phyloP scores from a whole-genome alignment of 1,284 basidiomycete species.

The Lentinus polychrous region DNA sequence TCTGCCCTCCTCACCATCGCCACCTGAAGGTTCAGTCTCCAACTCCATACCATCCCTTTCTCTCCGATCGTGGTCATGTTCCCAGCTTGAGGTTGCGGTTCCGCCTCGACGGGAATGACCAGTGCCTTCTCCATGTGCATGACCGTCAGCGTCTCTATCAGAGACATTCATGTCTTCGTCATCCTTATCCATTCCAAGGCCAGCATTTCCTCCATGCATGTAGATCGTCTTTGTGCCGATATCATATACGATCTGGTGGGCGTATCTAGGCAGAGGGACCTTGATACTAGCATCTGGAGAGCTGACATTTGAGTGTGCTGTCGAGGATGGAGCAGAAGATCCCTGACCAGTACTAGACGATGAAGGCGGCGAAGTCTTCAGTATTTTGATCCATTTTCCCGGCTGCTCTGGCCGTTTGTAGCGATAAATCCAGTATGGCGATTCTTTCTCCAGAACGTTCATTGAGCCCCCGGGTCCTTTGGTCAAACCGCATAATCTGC shows the following conservation, averaged over 20 bases:
- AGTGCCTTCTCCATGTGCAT: background rate
- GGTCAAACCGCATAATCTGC: slow-evolving; percentile 55
- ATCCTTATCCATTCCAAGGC: slow-evolving; percentile 19
- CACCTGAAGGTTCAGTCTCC: slow-evolving; percentile 8
- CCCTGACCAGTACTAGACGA: slow-evolving; percentile 1
- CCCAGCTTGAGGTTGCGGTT: background rate
- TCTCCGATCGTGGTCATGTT: background rate
- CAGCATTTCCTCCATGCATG: slow-evolving; percentile 69
- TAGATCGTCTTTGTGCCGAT: slow-evolving; percentile 45
- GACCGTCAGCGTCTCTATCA: background rate
- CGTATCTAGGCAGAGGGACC: slow-evolving; percentile 44
- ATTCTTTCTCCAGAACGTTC: slow-evolving; percentile 40
- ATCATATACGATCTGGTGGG: slow-evolving; percentile 73
- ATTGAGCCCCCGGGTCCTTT: slow-evolving; percentile 31
- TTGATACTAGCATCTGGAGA: background rate
- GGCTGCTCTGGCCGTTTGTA: slow-evolving; percentile 43
- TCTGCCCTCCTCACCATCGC: slow-evolving; percentile 32
- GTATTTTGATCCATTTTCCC: slow-evolving; percentile 57
- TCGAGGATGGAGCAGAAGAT: background rate
- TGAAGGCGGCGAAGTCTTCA: slow-evolving; percentile 24
- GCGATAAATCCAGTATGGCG: slow-evolving; percentile 58
- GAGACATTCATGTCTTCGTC: background rate
- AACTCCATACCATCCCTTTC: slow-evolving; percentile 6
- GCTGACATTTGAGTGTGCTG: too few relatives aligned
- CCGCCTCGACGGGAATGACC: background rate